Evolutionary conservation across 2,329 filamentous ascomycete genomes (phyloP).

Genomic region (Arachnopeziza araneosa): DNA sequence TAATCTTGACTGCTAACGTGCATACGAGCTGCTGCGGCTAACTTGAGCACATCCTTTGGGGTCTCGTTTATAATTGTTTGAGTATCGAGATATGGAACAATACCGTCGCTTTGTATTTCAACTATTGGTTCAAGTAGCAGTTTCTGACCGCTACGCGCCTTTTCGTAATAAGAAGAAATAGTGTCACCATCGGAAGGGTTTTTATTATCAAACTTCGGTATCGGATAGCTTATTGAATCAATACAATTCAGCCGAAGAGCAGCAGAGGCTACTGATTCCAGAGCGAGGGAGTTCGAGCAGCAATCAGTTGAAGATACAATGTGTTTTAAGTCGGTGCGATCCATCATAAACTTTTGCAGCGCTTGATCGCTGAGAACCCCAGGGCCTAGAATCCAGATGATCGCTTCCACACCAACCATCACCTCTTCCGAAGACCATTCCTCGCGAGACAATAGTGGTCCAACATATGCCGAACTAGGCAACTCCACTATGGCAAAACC

Average conservation of each 20-base stretch:
- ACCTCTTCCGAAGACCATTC: slow-evolving; percentile 65
- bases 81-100: slow-evolving; percentile 46
- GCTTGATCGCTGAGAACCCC: slow-evolving; percentile 57
- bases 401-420: slow-evolving; percentile 59
- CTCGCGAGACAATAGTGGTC: slow-evolving; percentile 59
- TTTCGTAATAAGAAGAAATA: slow-evolving; percentile 12
- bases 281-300: slow-evolving; percentile 68
- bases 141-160: slow-evolving; percentile 19
- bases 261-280: slow-evolving; percentile 61
- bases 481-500: slow-evolving; percentile 80
- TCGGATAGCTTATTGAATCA: slow-evolving; percentile 66
- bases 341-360: slow-evolving; percentile 64
- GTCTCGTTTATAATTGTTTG: slow-evolving; percentile 36
- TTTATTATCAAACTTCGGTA: slow-evolving; percentile 59
- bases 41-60: slow-evolving; percentile 40
- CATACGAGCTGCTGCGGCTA: slow-evolving; percentile 46
- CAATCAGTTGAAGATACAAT: slow-evolving; percentile 70
- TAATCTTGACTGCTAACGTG: slow-evolving; percentile 40
- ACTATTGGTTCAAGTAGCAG: slow-evolving; percentile 26
- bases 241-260: slow-evolving; percentile 65
- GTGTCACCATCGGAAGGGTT: neutral
- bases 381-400: slow-evolving; percentile 78
- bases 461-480: slow-evolving; percentile 64
- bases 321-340: slow-evolving; percentile 60
- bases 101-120: slow-evolving; percentile 37